Evolutionary conservation across 768 basidiomycete species (phyloP).

Genomic region (Termitomyces sp.): DNA sequence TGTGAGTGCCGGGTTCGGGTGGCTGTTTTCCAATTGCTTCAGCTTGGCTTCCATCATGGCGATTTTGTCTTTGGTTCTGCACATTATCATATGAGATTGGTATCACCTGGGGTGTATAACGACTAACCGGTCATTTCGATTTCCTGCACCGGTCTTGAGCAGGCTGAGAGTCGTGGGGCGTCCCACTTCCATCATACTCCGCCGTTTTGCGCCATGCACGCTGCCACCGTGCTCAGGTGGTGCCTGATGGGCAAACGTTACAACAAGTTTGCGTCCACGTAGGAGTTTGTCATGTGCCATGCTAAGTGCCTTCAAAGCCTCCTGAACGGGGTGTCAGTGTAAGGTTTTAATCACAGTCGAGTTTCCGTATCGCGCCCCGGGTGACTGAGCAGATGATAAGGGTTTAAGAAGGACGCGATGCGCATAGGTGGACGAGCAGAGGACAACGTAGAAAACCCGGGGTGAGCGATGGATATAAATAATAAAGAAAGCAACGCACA

Average conservation of each 20-base stretch:
- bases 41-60: constrained; percentile 96
- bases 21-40: constrained; percentile 58
- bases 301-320: constrained; percentile 72
- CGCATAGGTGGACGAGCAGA: background rate
- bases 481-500: constrained; percentile 48
- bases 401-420: background rate
- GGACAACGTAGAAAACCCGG: constrained; percentile 31
- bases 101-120: background rate
- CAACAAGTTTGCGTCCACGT: constrained; percentile 81
- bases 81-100: constrained; percentile 3
- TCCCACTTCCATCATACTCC: constrained; percentile 47
- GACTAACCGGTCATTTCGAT: constrained; percentile 47
- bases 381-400: constrained; percentile 3
- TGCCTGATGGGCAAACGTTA: constrained; percentile 91
- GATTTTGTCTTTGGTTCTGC: constrained; percentile 83
- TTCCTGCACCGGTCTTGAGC: constrained; percentile 62
- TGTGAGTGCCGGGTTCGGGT: constrained; percentile 17
- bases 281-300: constrained; percentile 74
- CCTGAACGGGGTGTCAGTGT: constrained; percentile 40
- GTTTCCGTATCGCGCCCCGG: constrained; percentile 13
- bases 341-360: background rate
- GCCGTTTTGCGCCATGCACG: constrained; percentile 24
- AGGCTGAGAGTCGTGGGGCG: constrained; percentile 86
- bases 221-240: constrained; percentile 36
- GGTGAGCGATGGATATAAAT: constrained; percentile 33